These are phyloP conservation scores for Saposhnikovia divaricata DNA, from an alignment of 129 eudicot species.

Conservation along the genomic window DNA sequence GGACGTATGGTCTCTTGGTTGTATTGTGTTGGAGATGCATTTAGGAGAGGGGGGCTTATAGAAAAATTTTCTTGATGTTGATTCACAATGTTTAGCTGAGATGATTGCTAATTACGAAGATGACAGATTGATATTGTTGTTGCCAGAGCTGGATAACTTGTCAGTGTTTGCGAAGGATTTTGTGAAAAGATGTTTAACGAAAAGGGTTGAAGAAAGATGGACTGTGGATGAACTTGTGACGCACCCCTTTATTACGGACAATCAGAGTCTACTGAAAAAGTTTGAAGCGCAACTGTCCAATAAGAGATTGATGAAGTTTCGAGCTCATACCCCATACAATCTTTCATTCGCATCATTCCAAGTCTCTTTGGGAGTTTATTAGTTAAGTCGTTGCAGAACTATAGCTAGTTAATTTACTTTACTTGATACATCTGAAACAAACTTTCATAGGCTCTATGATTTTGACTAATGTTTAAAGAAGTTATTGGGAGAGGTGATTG, in stretches of 20 bases:
- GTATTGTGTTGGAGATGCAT: background rate
- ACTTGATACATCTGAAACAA: background rate
- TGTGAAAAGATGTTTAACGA: background rate
- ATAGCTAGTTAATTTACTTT: too few relatives aligned
- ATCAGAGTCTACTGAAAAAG: background rate
- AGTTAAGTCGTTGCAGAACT: background rate
- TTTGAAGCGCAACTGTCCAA: background rate
- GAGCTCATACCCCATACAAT: background rate
- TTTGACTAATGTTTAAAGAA: too few relatives aligned
- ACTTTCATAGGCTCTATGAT: background rate
- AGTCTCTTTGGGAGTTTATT: background rate
- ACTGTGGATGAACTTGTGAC: background rate
- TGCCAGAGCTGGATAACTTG: background rate
- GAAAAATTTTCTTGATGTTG: background rate
- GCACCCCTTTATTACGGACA: background rate
- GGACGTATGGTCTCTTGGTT: constrained; percentile 2
- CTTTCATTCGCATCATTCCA: background rate
- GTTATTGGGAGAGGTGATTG: too few relatives aligned
- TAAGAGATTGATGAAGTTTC: background rate
- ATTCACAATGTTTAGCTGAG: background rate
- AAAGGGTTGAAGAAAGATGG: background rate
- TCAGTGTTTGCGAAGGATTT: background rate
- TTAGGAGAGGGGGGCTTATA: background rate
- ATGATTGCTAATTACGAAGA: background rate
- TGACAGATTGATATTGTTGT: background rate